A percentile compares a stretch with the other conserved stretches of the same genome.
These are phyloP conservation scores for Metarhizium rileyi DNA, from an alignment of 2,329 filamentous ascomycete genomes.

Conservation along the genomic window DNA sequence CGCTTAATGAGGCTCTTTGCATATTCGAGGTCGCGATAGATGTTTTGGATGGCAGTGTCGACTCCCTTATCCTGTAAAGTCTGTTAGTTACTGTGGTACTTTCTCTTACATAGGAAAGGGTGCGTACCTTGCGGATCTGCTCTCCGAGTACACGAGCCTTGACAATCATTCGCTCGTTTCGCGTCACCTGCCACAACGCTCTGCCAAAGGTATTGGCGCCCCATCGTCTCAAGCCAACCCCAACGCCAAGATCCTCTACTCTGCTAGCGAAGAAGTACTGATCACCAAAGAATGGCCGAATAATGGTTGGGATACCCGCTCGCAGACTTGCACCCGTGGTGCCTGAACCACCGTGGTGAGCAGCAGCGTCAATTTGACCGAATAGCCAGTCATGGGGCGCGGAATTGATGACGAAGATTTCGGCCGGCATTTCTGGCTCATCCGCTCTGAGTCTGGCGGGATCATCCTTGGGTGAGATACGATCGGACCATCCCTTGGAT, in stretches of 20 bases:
- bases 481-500: constrained; percentile 95
- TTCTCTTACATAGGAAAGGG: background rate
- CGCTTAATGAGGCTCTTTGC: constrained; percentile 73
- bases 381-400: constrained; percentile 98
- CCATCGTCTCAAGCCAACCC: constrained; percentile 79
- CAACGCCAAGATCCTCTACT: constrained; percentile 88
- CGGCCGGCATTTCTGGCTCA: constrained; percentile 59
- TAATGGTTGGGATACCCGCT: constrained; percentile 85
- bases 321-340: constrained; percentile 90
- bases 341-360: constrained; percentile 88
- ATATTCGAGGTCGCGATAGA: constrained; percentile 93
- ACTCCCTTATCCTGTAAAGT: constrained; percentile 70
- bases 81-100: constrained; percentile 17
- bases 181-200: constrained; percentile 83
- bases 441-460: constrained; percentile 40
- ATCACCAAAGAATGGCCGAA: constrained; percentile 95
- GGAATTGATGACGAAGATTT: constrained; percentile 80
- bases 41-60: constrained; percentile 78
- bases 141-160: constrained; percentile 77
- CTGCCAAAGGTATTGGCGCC: constrained; percentile 78
- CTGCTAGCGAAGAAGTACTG: constrained; percentile 91
- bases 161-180: constrained; percentile 81
- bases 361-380: constrained; percentile 82
- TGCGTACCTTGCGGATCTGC: constrained; percentile 71
- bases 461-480: constrained; percentile 42